Conservation (phyloP, 148 eudicot species). For the Fagopyrum esculentum region DNA sequence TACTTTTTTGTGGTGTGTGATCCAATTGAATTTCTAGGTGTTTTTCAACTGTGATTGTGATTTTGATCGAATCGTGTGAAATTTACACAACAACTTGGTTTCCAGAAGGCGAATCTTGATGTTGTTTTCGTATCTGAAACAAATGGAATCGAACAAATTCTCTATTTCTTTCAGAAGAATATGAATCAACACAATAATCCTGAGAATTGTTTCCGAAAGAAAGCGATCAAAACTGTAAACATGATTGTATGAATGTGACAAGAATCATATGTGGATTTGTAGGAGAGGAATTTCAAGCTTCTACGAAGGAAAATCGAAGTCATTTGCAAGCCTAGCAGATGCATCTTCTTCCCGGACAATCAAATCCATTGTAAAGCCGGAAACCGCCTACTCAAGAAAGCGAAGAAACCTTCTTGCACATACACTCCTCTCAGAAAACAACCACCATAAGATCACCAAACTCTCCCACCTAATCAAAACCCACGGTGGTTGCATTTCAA, state of each 20-base stretch:
- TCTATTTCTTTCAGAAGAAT: not conserved
- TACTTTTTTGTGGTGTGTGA: not conserved
- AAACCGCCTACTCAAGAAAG: conserved; percentile 49
- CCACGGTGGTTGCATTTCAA: conserved; percentile 43
- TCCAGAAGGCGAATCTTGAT: not conserved
- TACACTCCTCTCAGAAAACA: conserved; percentile 29
- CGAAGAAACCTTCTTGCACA: conserved; percentile 49
- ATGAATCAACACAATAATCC: not conserved
- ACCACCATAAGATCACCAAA: conserved; percentile 8
- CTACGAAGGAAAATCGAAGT: conserved; percentile 79
- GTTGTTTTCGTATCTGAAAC: not conserved
- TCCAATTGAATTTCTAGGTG: not conserved
- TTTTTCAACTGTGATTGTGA: too few species aligned
- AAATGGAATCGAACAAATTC: not conserved
- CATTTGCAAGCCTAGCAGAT: conserved; percentile 49
- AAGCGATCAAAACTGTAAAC: too few species aligned
- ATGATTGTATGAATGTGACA: too few species aligned
- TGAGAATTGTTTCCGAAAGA: not conserved
- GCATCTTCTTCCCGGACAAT: conserved; percentile 35
- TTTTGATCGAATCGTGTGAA: not conserved
- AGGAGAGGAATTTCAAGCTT: conserved; percentile 75
- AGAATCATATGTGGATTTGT: conserved; percentile 10
- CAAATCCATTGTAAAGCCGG: conserved; percentile 56
- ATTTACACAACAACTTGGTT: not conserved
- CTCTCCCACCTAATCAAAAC: conserved; percentile 19